Conservation (phyloP, 192 early-diverging fungal genomes). For the Cetraspora pellucida region DNA sequence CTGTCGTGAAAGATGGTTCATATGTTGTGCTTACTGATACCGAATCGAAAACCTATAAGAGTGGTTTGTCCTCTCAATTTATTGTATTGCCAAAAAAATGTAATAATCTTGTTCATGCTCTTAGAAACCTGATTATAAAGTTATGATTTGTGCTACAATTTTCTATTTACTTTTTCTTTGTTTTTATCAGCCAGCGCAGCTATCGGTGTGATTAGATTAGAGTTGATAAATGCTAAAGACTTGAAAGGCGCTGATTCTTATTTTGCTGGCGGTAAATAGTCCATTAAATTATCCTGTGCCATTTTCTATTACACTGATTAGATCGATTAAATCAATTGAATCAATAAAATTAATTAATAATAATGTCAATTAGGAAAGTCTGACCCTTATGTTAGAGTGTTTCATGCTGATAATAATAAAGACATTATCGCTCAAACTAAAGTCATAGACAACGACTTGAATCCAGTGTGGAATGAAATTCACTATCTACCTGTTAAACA, state of each 20-base stretch:
- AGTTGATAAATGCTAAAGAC: conserved; percentile 17
- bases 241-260: conserved; percentile 12
- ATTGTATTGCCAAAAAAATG: neutral
- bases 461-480: conserved; percentile 92
- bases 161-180: neutral
- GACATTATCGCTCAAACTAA: conserved; percentile 72
- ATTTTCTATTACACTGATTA: neutral
- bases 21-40: conserved; percentile 16
- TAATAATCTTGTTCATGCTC: no score
- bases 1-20: neutral
- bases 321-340: neutral
- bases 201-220: conserved; percentile 33
- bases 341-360: neutral
- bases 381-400: conserved; percentile 87
- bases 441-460: conserved; percentile 78
- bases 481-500: conserved; percentile 84
- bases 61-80: neutral
- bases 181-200: neutral
- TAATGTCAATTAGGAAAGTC: conserved; percentile 62
- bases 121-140: no score
- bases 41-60: conserved; percentile 1
- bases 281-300: neutral
- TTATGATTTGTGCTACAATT: no score
- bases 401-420: conserved; percentile 20
- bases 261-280: conserved; percentile 7